phyloP scores from a whole-genome alignment of 2,329 filamentous ascomycete species.

The Pseudodiploospora longispora region DNA sequence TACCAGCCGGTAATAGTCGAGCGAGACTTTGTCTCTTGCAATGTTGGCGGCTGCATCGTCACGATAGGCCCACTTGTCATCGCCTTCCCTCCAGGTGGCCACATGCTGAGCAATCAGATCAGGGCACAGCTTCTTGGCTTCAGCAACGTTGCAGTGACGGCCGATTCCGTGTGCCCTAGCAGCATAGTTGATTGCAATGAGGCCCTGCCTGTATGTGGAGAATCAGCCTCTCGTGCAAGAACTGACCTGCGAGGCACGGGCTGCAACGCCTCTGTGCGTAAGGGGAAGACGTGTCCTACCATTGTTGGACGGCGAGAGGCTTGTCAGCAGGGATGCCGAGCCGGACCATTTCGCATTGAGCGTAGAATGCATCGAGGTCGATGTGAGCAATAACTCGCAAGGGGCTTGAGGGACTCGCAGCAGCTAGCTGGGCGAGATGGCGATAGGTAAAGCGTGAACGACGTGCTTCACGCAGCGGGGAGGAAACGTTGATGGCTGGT shows the following conservation, averaged over 20 bases:
- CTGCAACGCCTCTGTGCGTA: background rate
- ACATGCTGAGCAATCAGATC: constrained; percentile 83
- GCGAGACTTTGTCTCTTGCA: constrained; percentile 81
- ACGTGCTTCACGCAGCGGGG: constrained; percentile 18
- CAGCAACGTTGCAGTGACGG: constrained; percentile 67
- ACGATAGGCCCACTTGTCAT: constrained; percentile 85
- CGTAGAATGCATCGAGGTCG: constrained; percentile 96
- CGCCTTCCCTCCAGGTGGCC: constrained; percentile 87
- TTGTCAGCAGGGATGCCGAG: constrained; percentile 64
- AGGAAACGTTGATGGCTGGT: constrained; percentile 16
- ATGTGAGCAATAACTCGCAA: constrained; percentile 84
- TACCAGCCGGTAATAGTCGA: constrained; percentile 85
- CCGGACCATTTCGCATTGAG: constrained; percentile 90
- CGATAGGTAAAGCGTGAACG: constrained; percentile 77
- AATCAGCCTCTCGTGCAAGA: constrained; percentile 2
- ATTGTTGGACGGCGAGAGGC: constrained; percentile 91
- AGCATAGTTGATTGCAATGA: constrained; percentile 96
- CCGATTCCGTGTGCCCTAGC: constrained; percentile 73
- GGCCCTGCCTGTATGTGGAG: constrained; percentile 55
- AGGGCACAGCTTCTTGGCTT: constrained; percentile 83
- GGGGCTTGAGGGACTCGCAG: constrained; percentile 63
- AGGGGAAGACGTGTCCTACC: constrained; percentile 37
- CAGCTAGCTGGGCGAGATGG: constrained; percentile 67
- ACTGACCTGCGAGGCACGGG: background rate
- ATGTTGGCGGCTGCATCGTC: constrained; percentile 74